Evolutionary conservation across 805 yeast species (phyloP).

Genomic region (Candida chilensis): DNA sequence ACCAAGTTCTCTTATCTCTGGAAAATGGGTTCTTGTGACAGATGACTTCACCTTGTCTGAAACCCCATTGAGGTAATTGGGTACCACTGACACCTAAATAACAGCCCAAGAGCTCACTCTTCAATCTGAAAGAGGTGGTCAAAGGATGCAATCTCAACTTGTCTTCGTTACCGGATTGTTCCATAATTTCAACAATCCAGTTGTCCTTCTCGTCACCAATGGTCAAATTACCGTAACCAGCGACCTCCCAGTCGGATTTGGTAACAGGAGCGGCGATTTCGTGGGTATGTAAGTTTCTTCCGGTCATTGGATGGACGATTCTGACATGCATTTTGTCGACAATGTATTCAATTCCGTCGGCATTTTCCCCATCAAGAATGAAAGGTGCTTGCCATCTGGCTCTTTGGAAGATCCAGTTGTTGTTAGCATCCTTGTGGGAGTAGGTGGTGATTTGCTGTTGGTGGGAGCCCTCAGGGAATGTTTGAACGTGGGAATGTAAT

Average conservation of each 20-base stretch:
- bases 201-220: constrained; percentile 69
- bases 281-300: constrained; percentile 67
- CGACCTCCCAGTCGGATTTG: constrained; percentile 48
- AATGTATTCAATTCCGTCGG: constrained; percentile 28
- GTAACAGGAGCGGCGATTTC: constrained; percentile 54
- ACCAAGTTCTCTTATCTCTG: constrained; percentile 82
- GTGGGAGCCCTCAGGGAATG: constrained; percentile 36
- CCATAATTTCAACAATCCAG: constrained; percentile 66
- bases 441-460: constrained; percentile 40
- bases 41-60: constrained; percentile 92
- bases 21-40: constrained; percentile 61
- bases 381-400: constrained; percentile 24
- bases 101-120: constrained; percentile 62
- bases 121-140: constrained; percentile 74
- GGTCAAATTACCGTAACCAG: constrained; percentile 61
- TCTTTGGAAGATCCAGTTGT: constrained; percentile 38
- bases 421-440: constrained; percentile 34
- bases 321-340: constrained; percentile 55
- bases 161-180: constrained; percentile 50
- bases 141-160: constrained; percentile 59
- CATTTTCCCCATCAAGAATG: constrained; percentile 21
- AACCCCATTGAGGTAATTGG: constrained; percentile 92
- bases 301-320: constrained; percentile 52
- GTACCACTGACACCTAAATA: constrained; percentile 80
- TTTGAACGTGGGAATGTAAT: constrained; percentile 36